phyloP scores from a whole-genome alignment of 1,284 basidiomycete genomes.

The Ceratobasidium sp. region DNA sequence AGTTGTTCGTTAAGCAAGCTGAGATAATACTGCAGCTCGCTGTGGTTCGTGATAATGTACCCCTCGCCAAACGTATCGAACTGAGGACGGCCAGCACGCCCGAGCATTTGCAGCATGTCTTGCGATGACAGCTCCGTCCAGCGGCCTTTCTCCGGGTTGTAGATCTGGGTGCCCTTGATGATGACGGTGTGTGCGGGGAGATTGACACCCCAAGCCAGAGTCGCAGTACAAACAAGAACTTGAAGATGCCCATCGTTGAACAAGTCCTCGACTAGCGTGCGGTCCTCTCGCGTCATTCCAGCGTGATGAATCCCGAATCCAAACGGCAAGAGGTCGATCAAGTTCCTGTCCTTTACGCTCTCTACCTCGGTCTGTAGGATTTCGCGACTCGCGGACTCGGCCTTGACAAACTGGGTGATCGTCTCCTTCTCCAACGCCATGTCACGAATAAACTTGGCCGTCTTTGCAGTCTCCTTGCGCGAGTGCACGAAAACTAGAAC shows the following conservation, averaged over 20 bases:
- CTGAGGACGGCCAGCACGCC: constrained; percentile 96
- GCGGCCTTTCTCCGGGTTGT: constrained; percentile 98
- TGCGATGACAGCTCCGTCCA: constrained; percentile 98
- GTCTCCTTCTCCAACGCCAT: constrained; percentile 97
- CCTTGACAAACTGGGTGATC: constrained; percentile 93
- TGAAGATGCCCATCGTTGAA: constrained; percentile 94
- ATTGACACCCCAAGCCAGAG: constrained; percentile 99
- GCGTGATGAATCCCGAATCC: constrained; percentile 99
- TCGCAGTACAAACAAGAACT: constrained; percentile 96
- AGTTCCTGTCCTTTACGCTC: constrained; percentile 84
- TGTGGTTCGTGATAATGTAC: constrained; percentile 98
- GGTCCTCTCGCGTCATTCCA: constrained; percentile 96
- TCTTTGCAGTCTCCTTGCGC: constrained; percentile 98
- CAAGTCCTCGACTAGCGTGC: constrained; percentile 92
- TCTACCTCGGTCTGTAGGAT: constrained; percentile 87
- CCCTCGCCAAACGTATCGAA: constrained; percentile 98
- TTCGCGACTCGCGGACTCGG: constrained; percentile 88
- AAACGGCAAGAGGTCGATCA: constrained; percentile 93
- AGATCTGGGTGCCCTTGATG: constrained; percentile 99
- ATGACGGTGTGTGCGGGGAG: constrained; percentile 97
- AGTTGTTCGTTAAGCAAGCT: constrained; percentile 94
- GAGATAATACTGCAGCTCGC: constrained; percentile 96
- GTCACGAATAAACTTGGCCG: constrained; percentile 93
- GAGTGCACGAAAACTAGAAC: constrained; percentile 98
- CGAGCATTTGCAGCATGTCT: constrained; percentile 99